Percentiles rank a stretch among this genome's conserved stretches.
phyloP scores from a whole-genome alignment of 1,139 yeast species.

The Zygosaccharomyces pseudobailii region DNA sequence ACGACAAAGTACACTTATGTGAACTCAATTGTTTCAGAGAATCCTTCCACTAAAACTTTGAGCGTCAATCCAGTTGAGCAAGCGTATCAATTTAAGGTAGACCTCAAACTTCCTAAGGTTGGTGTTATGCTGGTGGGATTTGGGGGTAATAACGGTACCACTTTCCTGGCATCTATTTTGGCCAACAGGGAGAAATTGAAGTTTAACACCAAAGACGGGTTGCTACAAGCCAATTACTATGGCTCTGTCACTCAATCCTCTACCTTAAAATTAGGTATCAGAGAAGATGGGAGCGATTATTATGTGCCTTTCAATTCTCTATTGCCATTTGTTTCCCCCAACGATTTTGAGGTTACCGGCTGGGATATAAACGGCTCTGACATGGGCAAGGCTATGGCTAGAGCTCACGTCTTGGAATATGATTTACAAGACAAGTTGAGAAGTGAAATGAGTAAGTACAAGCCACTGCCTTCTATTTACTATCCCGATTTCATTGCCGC shows the following conservation, averaged over 20 bases:
- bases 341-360: conserved; percentile 85
- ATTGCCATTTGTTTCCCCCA: conserved; percentile 85
- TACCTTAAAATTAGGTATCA: conserved; percentile 86
- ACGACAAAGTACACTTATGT: conserved; percentile 70
- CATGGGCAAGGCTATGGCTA: conserved; percentile 72
- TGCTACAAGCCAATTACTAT: conserved; percentile 76
- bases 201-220: conserved; percentile 78
- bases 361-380: conserved; percentile 85
- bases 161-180: conserved; percentile 76
- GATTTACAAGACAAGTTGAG: conserved; percentile 76
- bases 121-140: conserved; percentile 90
- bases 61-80: conserved; percentile 66
- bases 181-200: conserved; percentile 78
- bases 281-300: conserved; percentile 73
- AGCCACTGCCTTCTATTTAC: conserved; percentile 80
- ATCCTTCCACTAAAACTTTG: conserved; percentile 46
- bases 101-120: conserved; percentile 74
- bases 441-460: conserved; percentile 56
- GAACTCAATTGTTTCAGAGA: conserved; percentile 54
- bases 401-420: conserved; percentile 83
- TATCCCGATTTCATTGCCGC: conserved; percentile 97
- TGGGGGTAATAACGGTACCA: conserved; percentile 96
- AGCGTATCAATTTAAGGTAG: conserved; percentile 83
- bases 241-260: conserved; percentile 97
- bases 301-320: conserved; percentile 90